These are phyloP conservation scores for Verticillium klebahnii DNA, from an alignment of 2,329 filamentous ascomycete genomes.

Conservation along the genomic window DNA sequence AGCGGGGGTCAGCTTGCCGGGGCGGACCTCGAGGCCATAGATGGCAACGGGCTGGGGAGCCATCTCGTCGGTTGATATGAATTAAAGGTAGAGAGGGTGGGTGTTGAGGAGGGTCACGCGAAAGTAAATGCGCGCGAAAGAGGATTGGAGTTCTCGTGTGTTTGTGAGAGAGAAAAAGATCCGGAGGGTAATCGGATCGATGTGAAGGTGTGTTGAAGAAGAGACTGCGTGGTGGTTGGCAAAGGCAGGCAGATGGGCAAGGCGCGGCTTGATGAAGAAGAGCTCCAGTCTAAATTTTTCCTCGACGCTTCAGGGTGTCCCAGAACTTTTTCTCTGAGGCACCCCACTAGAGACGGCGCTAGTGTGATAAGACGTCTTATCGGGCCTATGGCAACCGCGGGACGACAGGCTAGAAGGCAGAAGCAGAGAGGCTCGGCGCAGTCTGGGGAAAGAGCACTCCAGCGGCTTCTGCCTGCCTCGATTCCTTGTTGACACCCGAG, in stretches of 20 bases:
- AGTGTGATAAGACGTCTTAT: conserved; percentile 11
- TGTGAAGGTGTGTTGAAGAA: conserved; percentile 4
- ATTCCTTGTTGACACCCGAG: not conserved
- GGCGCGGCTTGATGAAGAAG: not conserved
- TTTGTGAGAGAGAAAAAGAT: not conserved
- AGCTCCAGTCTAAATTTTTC: conserved; percentile 15
- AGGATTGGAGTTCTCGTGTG: not conserved
- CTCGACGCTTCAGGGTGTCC: conserved; percentile 2
- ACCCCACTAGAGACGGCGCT: conserved; percentile 11
- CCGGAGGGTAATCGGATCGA: not conserved
- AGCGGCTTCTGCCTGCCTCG: not conserved
- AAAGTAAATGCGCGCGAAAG: conserved; percentile 15
- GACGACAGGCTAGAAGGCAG: conserved; percentile 4
- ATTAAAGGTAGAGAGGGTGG: not conserved
- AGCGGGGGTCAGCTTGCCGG: conserved; percentile 76
- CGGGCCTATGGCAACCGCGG: conserved; percentile 13
- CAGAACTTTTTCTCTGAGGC: conserved; percentile 12
- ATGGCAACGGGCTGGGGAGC: conserved; percentile 67
- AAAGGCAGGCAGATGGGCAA: conserved; percentile 5
- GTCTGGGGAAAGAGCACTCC: conserved; percentile 8
- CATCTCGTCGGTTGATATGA: conserved; percentile 31
- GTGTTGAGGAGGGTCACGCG: not conserved
- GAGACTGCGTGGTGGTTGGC: conserved; percentile 6
- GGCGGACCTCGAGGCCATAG: conserved; percentile 88
- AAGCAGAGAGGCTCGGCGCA: not conserved